Evolutionary conservation across 345 rosid genomes (phyloP).

Genomic region (Geranium rotundifolium): DNA sequence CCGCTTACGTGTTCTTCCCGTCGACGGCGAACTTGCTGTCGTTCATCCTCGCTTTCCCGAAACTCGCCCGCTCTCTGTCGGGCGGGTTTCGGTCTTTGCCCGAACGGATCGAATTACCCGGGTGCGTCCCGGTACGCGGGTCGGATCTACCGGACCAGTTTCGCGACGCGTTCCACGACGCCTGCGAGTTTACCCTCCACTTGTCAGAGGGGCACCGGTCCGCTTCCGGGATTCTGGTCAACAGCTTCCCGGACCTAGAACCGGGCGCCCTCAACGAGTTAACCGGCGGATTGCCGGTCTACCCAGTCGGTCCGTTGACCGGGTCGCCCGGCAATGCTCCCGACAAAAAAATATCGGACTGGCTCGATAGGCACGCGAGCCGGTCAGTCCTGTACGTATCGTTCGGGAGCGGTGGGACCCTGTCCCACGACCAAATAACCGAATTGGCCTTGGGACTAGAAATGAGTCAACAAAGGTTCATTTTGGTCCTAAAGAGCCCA

Average conservation of each 20-base stretch:
- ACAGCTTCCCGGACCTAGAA: constrained; percentile 32
- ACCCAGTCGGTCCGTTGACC: constrained; percentile 31
- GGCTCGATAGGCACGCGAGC: constrained; percentile 21
- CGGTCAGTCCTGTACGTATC: constrained; percentile 9
- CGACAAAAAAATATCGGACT: constrained; percentile 15
- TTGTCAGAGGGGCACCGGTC: constrained; percentile 9
- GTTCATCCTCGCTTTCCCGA: constrained; percentile 18
- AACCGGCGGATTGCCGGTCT: constrained; percentile 18
- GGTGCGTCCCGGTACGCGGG: constrained; percentile 28
- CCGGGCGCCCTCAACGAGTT: constrained; percentile 20
- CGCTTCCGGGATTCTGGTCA: constrained; percentile 32
- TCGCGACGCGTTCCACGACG: constrained; percentile 21
- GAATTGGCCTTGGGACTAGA: background rate
- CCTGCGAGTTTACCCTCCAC: constrained; percentile 24
- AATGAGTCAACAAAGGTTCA: background rate
- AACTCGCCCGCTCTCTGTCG: constrained; percentile 20
- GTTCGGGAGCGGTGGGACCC: background rate
- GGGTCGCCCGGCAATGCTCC: background rate
- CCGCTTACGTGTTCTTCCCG: constrained; percentile 24
- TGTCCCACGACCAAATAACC: background rate
- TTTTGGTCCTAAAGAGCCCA: background rate
- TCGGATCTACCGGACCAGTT: constrained; percentile 21
- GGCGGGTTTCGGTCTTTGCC: constrained; percentile 21
- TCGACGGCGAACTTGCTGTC: constrained; percentile 23
- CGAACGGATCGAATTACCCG: constrained; percentile 31